Percentiles rank a stretch among this genome's conserved stretches.
Conservation (phyloP, 331 rosid genomes). For the Pyrus hybrid region DNA sequence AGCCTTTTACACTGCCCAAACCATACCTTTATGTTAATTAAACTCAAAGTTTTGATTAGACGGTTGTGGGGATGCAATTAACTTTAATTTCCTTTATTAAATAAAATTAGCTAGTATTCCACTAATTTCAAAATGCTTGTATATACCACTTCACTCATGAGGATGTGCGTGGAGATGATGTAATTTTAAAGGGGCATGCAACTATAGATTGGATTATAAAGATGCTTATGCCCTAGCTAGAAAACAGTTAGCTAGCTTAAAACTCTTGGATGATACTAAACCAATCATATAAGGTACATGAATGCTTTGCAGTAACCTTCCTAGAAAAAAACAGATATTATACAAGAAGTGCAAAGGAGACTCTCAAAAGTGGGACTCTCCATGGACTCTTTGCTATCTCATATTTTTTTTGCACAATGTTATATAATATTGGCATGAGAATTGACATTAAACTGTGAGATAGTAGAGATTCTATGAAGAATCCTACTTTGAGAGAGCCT, state of each 20-base stretch:
- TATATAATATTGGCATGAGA: too few species aligned
- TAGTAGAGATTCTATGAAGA: too few species aligned
- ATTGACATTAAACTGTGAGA: too few species aligned
- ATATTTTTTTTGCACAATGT: too few species aligned
- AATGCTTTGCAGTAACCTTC: slow-evolving; percentile 2
- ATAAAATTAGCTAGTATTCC: slow-evolving; percentile 5
- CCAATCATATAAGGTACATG: slow-evolving; percentile 11
- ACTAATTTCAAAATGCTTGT: neutral
- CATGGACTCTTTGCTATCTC: too few species aligned
- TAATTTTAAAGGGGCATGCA: neutral
- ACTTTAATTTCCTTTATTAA: slow-evolving; percentile 32
- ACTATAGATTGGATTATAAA: neutral
- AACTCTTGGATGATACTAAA: slow-evolving; percentile 1
- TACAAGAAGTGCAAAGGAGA: too few species aligned
- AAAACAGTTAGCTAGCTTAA: neutral
- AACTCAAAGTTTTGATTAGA: slow-evolving; percentile 44
- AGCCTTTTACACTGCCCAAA: neutral
- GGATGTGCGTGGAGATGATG: neutral
- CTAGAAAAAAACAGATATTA: neutral
- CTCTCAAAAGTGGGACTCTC: too few species aligned
- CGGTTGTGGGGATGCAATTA: slow-evolving; percentile 29
- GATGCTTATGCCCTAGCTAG: neutral
- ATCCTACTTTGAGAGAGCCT: too few species aligned
- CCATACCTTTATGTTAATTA: slow-evolving; percentile 15
- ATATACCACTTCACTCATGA: neutral